Evolutionary conservation across 1,139 yeast species (phyloP).

Genomic region (Candida neerlandica): DNA sequence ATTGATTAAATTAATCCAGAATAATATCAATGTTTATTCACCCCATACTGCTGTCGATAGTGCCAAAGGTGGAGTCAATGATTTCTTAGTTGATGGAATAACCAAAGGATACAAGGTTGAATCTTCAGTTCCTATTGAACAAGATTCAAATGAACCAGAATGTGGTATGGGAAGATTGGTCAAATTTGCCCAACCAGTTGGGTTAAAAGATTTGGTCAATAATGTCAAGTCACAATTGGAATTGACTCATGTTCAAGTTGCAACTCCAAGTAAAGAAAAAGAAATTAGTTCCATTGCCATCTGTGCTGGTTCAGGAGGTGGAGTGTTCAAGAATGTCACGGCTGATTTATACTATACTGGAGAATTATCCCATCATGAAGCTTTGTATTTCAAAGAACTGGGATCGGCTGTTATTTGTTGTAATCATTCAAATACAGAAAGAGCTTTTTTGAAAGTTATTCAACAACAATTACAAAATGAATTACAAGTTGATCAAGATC

Average conservation of each 20-base stretch:
- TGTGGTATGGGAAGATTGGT: slow-evolving; percentile 88
- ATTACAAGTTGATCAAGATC: slow-evolving; percentile 40
- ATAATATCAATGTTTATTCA: slow-evolving; percentile 82
- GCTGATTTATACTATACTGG: slow-evolving; percentile 90
- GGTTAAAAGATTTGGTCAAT: slow-evolving; percentile 48
- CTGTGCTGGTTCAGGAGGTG: slow-evolving; percentile 95
- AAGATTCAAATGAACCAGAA: slow-evolving; percentile 32
- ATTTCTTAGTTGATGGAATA: slow-evolving; percentile 77
- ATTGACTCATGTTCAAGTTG: slow-evolving; percentile 65
- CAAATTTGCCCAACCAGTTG: slow-evolving; percentile 44
- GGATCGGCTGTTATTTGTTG: slow-evolving; percentile 77
- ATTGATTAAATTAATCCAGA: slow-evolving; percentile 67
- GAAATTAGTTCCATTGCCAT: slow-evolving; percentile 61
- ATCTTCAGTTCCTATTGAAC: slow-evolving; percentile 31
- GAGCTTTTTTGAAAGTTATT: slow-evolving; percentile 70
- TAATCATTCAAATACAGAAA: slow-evolving; percentile 90
- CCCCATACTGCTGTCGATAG: slow-evolving; percentile 98
- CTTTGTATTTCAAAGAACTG: slow-evolving; percentile 66
- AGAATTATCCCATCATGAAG: slow-evolving; percentile 92
- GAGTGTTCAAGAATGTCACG: slow-evolving; percentile 59
- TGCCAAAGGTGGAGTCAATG: slow-evolving; percentile 88
- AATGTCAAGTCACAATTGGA: slow-evolving; percentile 58
- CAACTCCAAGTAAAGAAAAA: slow-evolving; percentile 38
- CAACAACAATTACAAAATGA: slow-evolving; percentile 50
- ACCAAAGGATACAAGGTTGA: slow-evolving; percentile 28